Evolutionary conservation across 176 grass and related monocot genomes (phyloP).

Genomic region (Oryza glumipatula): DNA sequence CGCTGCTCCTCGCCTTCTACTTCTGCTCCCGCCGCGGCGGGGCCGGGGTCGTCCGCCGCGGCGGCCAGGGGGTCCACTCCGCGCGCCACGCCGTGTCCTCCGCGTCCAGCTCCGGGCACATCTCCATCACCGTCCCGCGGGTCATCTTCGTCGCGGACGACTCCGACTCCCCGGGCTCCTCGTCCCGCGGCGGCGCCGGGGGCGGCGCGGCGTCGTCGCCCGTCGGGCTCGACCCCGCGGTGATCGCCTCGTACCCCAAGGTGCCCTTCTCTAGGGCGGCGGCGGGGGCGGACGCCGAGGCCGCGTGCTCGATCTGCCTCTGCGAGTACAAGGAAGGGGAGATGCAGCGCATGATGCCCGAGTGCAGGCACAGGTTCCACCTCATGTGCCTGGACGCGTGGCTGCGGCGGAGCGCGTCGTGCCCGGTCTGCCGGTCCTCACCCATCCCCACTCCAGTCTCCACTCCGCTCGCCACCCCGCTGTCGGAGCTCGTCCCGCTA

Average conservation of each 20-base stretch:
- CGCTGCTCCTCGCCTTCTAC: slow-evolving; percentile 51
- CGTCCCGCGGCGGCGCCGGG: slow-evolving; percentile 48
- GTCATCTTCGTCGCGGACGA: slow-evolving; percentile 93
- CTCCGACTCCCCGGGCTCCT: slow-evolving; percentile 64
- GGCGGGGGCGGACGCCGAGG: slow-evolving; percentile 48
- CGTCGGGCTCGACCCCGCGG: slow-evolving; percentile 69
- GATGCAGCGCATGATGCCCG: slow-evolving; percentile 90
- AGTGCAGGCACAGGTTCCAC: slow-evolving; percentile 94
- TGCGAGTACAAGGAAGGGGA: slow-evolving; percentile 91
- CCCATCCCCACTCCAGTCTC: slow-evolving; percentile 75
- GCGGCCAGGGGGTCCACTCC: neutral
- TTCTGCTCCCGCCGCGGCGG: slow-evolving; percentile 54
- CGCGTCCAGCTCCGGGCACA: slow-evolving; percentile 56
- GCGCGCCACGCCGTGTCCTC: slow-evolving; percentile 28
- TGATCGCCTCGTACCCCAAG: slow-evolving; percentile 81
- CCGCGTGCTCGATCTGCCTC: slow-evolving; percentile 81
- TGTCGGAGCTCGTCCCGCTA: slow-evolving; percentile 85
- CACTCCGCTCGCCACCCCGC: slow-evolving; percentile 78
- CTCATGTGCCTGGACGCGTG: slow-evolving; percentile 89
- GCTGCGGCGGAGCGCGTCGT: slow-evolving; percentile 83
- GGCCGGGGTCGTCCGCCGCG: neutral
- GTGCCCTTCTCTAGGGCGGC: slow-evolving; percentile 62
- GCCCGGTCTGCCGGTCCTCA: slow-evolving; percentile 87
- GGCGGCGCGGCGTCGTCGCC: slow-evolving; percentile 46
- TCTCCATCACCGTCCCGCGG: slow-evolving; percentile 64